phyloP scores from a whole-genome alignment of 2,329 filamentous ascomycete species.

The Fusarium chuoi region DNA sequence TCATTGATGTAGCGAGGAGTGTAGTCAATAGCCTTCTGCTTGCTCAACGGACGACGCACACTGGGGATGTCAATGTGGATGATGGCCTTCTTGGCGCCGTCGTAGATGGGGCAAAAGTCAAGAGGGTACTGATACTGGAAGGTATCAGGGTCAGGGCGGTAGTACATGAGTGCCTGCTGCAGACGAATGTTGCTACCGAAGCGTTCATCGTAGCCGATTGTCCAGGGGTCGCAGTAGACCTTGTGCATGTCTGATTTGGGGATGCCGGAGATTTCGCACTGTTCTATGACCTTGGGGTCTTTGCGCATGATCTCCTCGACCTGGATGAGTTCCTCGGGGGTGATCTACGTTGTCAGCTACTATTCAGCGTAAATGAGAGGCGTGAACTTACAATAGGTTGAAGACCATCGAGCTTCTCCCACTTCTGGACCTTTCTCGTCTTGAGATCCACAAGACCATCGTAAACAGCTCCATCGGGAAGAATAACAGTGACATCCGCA shows the following conservation, averaged over 20 bases:
- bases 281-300: slow-evolving; percentile 89
- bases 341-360: slow-evolving; percentile 67
- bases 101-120: slow-evolving; percentile 94
- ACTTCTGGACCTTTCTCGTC: slow-evolving; percentile 73
- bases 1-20: slow-evolving; percentile 77
- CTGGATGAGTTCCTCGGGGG: slow-evolving; percentile 86
- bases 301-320: slow-evolving; percentile 81
- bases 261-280: slow-evolving; percentile 86
- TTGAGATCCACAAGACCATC: slow-evolving; percentile 83
- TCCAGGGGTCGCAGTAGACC: slow-evolving; percentile 96
- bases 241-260: slow-evolving; percentile 89
- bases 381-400: slow-evolving; percentile 75
- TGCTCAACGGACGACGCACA: slow-evolving; percentile 78
- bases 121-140: slow-evolving; percentile 91
- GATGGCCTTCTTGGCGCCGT: slow-evolving; percentile 80
- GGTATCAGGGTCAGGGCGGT: slow-evolving; percentile 84
- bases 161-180: slow-evolving; percentile 96
- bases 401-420: slow-evolving; percentile 79
- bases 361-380: not conserved
- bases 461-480: slow-evolving; percentile 79
- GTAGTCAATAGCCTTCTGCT: slow-evolving; percentile 80
- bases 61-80: slow-evolving; percentile 86
- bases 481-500: slow-evolving; percentile 87
- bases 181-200: slow-evolving; percentile 82
- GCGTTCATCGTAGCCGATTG: slow-evolving; percentile 92